These are phyloP conservation scores for Dipteronia sinensis DNA, from an alignment of 345 rosid genomes.

Conservation along the genomic window DNA sequence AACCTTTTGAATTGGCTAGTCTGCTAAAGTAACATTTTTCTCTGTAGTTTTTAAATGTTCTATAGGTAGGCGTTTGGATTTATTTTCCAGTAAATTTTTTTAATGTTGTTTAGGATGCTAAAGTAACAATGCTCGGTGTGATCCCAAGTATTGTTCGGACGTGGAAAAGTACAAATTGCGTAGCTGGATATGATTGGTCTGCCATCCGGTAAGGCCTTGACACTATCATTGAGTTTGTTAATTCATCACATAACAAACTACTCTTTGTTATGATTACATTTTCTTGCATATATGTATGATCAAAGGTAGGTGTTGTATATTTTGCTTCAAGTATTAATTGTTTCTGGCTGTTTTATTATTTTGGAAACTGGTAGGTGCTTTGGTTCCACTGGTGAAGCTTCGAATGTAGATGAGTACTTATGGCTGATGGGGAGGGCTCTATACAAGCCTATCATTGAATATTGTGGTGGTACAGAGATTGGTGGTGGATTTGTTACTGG, in stretches of 20 bases:
- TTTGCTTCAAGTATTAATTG: constrained; percentile 10
- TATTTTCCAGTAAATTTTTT: constrained; percentile 12
- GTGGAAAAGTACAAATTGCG: constrained; percentile 73
- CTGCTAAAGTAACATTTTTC: not conserved
- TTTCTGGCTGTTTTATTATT: constrained; percentile 27
- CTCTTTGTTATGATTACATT: not conserved
- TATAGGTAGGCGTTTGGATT: not conserved
- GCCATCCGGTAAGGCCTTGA: constrained; percentile 62
- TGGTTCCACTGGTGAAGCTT: constrained; percentile 98
- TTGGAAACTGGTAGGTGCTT: constrained; percentile 65
- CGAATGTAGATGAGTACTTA: constrained; percentile 85
- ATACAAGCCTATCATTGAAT: constrained; percentile 91
- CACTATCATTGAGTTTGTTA: not conserved
- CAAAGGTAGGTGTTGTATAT: not conserved
- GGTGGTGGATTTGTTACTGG: constrained; percentile 89
- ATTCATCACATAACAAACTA: constrained; percentile 1
- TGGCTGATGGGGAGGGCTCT: constrained; percentile 96
- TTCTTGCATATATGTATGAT: constrained; percentile 4
- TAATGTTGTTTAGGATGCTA: constrained; percentile 69
- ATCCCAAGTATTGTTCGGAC: constrained; percentile 92
- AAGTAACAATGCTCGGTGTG: constrained; percentile 93
- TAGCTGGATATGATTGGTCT: constrained; percentile 91
- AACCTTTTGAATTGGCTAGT: not conserved
- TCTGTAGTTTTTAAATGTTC: not conserved
- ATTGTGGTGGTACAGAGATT: constrained; percentile 98